Percentiles rank a stretch among this genome's conserved stretches.
These are phyloP conservation scores for Alternaria solani DNA, from an alignment of 2,329 filamentous ascomycete genomes.

Conservation along the genomic window DNA sequence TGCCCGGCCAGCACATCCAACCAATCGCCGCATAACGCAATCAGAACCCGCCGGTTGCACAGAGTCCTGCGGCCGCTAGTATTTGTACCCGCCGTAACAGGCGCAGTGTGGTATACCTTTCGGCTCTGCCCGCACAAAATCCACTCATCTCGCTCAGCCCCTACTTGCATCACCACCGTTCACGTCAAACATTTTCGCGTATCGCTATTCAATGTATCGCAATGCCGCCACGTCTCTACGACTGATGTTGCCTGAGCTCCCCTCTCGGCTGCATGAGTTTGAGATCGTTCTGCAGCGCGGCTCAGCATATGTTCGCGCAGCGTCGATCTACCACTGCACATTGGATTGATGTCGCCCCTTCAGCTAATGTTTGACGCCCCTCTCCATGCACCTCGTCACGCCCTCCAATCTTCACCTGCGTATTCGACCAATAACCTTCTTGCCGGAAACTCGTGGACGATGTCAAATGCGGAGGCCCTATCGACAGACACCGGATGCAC, in stretches of 20 bases:
- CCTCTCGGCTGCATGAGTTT: not conserved
- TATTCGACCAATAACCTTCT: conserved; percentile 14
- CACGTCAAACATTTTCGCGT: not conserved
- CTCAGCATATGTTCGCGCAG: conserved; percentile 22
- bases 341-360: conserved; percentile 5
- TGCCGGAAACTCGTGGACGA: conserved; percentile 4
- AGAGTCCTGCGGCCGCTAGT: not conserved
- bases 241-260: not conserved
- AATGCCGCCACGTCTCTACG: not conserved
- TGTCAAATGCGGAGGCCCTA: conserved; percentile 7
- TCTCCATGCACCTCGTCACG: conserved; percentile 16
- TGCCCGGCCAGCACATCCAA: not conserved
- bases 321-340: conserved; percentile 19
- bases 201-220: not conserved
- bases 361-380: conserved; percentile 10
- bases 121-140: not conserved
- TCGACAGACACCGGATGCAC: conserved; percentile 26
- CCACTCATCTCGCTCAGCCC: not conserved
- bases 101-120: not conserved
- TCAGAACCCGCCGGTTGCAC: not conserved
- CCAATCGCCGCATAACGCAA: not conserved
- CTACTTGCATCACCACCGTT: not conserved
- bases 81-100: not conserved
- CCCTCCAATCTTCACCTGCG: conserved; percentile 10
- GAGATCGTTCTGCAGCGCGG: conserved; percentile 6